A percentile compares a stretch with the other conserved stretches of the same genome.
phyloP scores from a whole-genome alignment of 2,329 filamentous ascomycete species.

The Zymoseptoria tritici region DNA sequence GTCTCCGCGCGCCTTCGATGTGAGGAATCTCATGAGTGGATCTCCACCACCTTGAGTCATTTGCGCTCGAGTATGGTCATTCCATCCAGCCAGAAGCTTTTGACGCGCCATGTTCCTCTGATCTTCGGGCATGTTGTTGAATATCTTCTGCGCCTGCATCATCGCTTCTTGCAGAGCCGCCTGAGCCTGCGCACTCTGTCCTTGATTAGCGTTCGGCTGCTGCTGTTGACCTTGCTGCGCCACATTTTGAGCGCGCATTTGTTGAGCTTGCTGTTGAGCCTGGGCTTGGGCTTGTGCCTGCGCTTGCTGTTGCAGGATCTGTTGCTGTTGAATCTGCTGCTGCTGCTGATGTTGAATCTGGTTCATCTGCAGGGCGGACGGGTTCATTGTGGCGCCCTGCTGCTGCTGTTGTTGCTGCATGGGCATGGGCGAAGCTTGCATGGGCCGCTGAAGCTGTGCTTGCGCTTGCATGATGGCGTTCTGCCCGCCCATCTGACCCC shows the following conservation, averaged over 20 bases:
- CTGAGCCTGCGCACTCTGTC: conserved; percentile 1
- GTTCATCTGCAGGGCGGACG: conserved; percentile 19
- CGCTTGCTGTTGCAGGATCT: conserved; percentile 23
- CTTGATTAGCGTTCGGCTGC: conserved; percentile 10
- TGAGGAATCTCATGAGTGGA: conserved; percentile 17
- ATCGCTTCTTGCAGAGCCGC: conserved; percentile 13
- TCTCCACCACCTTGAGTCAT: conserved; percentile 14
- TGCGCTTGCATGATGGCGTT: conserved; percentile 20
- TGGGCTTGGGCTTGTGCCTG: conserved; percentile 8
- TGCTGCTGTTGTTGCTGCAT: conserved; percentile 14
- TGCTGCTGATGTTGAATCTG: conserved; percentile 6
- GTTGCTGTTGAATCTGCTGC: conserved; percentile 18
- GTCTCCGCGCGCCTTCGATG: conserved; percentile 8
- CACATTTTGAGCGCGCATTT: conserved; percentile 8
- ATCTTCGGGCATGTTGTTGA: conserved; percentile 20
- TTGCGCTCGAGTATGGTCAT: conserved; percentile 14
- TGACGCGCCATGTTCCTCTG: conserved; percentile 17
- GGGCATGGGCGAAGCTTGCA: conserved; percentile 23
- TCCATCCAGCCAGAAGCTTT: conserved; percentile 14
- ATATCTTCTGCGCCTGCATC: conserved; percentile 15
- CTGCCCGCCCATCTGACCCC: conserved; percentile 19
- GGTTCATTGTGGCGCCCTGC: conserved; percentile 18
- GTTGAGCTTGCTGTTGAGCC: not conserved
- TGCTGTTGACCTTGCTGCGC: conserved; percentile 10
- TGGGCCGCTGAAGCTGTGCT: conserved; percentile 21